Evolutionary conservation across 352 stramenopile genomes (phyloP), one percentile per base, ranked within the genome.

Genomic region (Plasmopara muralis): DNA sequence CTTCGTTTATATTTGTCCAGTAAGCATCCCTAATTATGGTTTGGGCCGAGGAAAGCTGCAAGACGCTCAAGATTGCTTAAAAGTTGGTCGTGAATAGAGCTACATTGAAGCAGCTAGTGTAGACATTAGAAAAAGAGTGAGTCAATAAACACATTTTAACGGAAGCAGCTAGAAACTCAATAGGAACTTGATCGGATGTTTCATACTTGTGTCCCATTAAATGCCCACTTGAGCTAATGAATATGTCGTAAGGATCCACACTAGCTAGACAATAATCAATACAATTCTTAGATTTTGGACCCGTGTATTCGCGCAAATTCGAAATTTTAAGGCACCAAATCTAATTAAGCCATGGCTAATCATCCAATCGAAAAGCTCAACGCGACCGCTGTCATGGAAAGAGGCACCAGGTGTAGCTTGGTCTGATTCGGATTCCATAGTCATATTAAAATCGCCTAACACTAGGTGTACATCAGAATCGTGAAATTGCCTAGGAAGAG

Each of bases 1-100:
- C 41, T 42, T 0, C 41, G 9, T 10, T 56, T 50, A 28, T 56
- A 31, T 20, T 50, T 41, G 35, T 56, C 33, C 10, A 50, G 16
- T 0, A 56, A 13, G 28, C 16, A 50, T 9, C 50, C 41, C 0
- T 18, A 41, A 14, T 46, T 50, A 2, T 4, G 6, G 4, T 35
- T 35, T 35, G 10, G 31, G 6, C 5, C 31, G 6, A 35, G 31
- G 6, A 4, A 12, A 12, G 7, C 4, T 12, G 31, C 31, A 8
- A 35, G 10, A 35, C 4, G 31, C 7, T 35, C 10, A 12, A 35
- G 31, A 12, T 35, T 35, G 10, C 31, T 35, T 8, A 5, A 12
- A 35, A 35, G 6, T 35, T 35, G 31, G 10, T 35, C 31, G 6
- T 35, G 31, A 5, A 35, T 35, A 12, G 7, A 35, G 6, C 10